Evolutionary conservation across 441 rosid species (phyloP).

Genomic region (Pelargonium australe): DNA sequence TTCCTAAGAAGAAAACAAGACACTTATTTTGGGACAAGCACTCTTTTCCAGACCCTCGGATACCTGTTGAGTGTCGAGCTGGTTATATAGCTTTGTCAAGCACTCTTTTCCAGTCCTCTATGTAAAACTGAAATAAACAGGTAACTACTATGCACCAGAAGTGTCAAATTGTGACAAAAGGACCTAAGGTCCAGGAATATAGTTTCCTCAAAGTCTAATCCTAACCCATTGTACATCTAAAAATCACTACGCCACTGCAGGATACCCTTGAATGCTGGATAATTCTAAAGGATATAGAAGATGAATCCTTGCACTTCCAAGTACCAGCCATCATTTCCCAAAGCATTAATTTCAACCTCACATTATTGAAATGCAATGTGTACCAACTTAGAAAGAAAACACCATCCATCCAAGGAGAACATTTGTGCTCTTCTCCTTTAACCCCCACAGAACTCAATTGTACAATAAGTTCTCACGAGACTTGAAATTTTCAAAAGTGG

Average conservation of each 20-base stretch:
- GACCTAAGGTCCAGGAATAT: background rate
- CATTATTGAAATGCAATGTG: too few relatives aligned
- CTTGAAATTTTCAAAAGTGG: background rate
- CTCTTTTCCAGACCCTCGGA: too few relatives aligned
- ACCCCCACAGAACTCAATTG: background rate
- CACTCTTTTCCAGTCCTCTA: too few relatives aligned
- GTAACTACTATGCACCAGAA: background rate
- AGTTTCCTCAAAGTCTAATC: background rate
- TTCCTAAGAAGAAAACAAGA: too few relatives aligned
- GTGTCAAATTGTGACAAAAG: background rate
- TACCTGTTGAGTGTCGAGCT: background rate
- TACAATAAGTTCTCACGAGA: background rate
- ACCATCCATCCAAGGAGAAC: background rate
- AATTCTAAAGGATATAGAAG: background rate
- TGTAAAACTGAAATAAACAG: background rate
- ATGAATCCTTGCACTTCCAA: background rate
- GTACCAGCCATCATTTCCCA: background rate
- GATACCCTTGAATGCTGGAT: background rate
- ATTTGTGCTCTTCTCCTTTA: background rate
- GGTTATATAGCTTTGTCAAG: background rate
- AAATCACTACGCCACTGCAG: background rate
- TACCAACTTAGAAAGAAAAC: too few relatives aligned
- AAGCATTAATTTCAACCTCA: background rate
- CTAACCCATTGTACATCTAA: background rate
- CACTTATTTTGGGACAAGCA: too few relatives aligned